Base-by-base conservation (phyloP, 2,329 filamentous ascomycete genomes). In the Nectriaceae sp. region DNA sequence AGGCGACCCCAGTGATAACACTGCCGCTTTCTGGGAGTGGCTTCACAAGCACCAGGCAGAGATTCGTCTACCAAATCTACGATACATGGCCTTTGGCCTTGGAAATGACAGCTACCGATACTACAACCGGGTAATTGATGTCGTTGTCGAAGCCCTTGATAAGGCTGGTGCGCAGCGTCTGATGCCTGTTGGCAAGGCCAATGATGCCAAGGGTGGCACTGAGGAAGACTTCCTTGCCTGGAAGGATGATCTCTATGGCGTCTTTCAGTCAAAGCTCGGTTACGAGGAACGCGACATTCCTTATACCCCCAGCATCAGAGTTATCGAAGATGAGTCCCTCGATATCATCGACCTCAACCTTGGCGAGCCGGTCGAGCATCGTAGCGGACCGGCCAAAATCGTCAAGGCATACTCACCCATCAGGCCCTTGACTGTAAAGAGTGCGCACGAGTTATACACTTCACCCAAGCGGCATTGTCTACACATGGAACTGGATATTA, bases 1-100 rank as follows among this genome's bases (percentile, higher is more conserved):
- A 43, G 71, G 71, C 1, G 70, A 72, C n/a, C 69, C 70, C 1
- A 68, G 62, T 22, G 70, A 74, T 38, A 74, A 74, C 40, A 61
- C 67, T 0, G 46, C 50, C 11, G 51, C 47, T 1, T 64, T 71
- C 33, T 66, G 62, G 57, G 58, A 65, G 19, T 68, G 63, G 53
- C 31, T 64, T 4, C 53, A 56, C 44, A 59, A 50, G 38, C 49
- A 56, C 15, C 46, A 46, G 11, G 42, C 49, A 2, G 47, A 53
- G 16, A 40, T 51, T 15, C 31, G 54, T 33, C 44, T 55, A 3
- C 47, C 54, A 1, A 52, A 60, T 26, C 55, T 72, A 5, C 60
- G 58, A 2, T 73, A 71, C 42, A 60, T 61, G 15, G 64, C 65
- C 0, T 70, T 74, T 44, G 71, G 71, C 2, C 58, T 73, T 1